Conservation (phyloP, 1,284 basidiomycete genomes). For the Volvariella volvacea region DNA sequence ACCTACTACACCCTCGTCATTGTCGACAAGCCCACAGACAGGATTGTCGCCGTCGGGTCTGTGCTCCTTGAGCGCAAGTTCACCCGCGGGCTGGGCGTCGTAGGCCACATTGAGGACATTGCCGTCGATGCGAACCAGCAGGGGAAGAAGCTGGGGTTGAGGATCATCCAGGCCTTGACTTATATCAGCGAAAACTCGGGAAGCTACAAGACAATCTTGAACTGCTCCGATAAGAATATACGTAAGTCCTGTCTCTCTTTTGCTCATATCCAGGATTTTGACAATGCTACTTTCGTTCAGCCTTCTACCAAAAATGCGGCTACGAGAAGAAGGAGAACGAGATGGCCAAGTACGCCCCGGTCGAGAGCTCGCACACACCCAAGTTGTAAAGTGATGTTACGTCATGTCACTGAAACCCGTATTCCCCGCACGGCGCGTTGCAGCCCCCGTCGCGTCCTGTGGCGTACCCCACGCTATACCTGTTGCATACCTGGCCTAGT, state of each 20-base stretch:
- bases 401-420: too few species aligned
- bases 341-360: slow-evolving; percentile 47
- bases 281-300: slow-evolving; percentile 33
- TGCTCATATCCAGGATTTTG: slow-evolving; percentile 5
- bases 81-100: slow-evolving; percentile 70
- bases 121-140: slow-evolving; percentile 84
- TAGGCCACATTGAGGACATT: slow-evolving; percentile 97
- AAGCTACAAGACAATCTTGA: slow-evolving; percentile 95
- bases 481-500: too few species aligned
- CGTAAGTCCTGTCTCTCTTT: slow-evolving; percentile 49
- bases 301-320: slow-evolving; percentile 97
- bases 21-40: slow-evolving; percentile 67
- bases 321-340: slow-evolving; percentile 84
- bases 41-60: slow-evolving; percentile 80
- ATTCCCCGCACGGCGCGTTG: too few species aligned
- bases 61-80: slow-evolving; percentile 93
- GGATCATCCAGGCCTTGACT: slow-evolving; percentile 82
- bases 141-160: slow-evolving; percentile 85
- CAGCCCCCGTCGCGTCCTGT: too few species aligned
- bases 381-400: slow-evolving; percentile 8
- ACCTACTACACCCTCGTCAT: slow-evolving; percentile 89
- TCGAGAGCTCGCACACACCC: slow-evolving; percentile 3
- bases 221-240: slow-evolving; percentile 89
- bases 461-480: too few species aligned
- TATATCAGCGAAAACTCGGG: slow-evolving; percentile 70